Base-by-base conservation (phyloP, 768 basidiomycete genomes). In the Sarcomyxa edulis region DNA sequence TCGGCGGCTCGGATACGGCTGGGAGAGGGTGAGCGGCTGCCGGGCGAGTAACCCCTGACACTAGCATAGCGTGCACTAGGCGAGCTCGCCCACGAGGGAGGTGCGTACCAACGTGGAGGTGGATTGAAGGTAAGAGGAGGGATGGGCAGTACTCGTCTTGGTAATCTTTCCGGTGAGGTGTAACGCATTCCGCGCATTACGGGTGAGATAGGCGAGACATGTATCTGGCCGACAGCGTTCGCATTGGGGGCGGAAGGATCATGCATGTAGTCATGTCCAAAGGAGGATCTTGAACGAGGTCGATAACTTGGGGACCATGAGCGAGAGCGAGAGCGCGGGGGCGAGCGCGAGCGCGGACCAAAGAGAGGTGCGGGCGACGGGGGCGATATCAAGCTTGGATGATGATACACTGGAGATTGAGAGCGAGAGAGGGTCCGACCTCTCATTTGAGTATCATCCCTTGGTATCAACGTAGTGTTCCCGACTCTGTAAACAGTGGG, bases 401-500 rank as follows among this genome's bases (percentile, higher is more conserved):
- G n/a, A n/a, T n/a, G n/a, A n/a, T n/a, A n/a, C n/a, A n/a, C n/a
- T n/a, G n/a, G n/a, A n/a, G n/a, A n/a, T n/a, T n/a, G n/a, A n/a
- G n/a, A n/a, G n/a, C n/a, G n/a, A n/a, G n/a, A n/a, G n/a, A n/a
- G n/a, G n/a, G n/a, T n/a, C n/a, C n/a, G n/a, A n/a, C n/a, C n/a
- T n/a, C n/a, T n/a, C n/a, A n/a, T n/a, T n/a, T n/a, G n/a, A n/a
- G n/a, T n/a, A n/a, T n/a, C n/a, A n/a, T n/a, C n/a, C n/a, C n/a
- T n/a, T n/a, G n/a, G n/a, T n/a, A 60, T 60, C 15, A 56, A 23
- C 8, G 35, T 46, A 16, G 50, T 56, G 31, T 55, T 53, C 5
- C 55, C 61, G 18, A 52, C 46, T 22, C 60, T 53, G 40, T 55
- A 58, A 18, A 73, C 65, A 4, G 59, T 55, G 1, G 77, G 78